Conservation (phyloP, 768 basidiomycete species). For the Lactifluus volemus region DNA sequence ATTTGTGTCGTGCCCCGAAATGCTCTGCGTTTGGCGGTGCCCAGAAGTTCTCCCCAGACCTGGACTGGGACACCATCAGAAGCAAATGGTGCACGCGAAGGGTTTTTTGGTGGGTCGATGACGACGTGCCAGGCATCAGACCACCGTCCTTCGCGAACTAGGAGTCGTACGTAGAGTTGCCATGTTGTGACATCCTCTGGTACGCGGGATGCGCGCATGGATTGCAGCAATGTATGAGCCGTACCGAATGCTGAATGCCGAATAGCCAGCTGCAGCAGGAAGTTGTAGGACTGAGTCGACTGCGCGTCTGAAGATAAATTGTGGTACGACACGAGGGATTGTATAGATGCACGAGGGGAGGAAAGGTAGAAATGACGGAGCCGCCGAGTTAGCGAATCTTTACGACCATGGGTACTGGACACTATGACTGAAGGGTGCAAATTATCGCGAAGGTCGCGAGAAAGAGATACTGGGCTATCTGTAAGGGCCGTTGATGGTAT, state of each 20-base stretch:
- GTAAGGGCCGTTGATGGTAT: background rate
- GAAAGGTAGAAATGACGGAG: constrained; percentile 15
- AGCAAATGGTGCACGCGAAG: background rate
- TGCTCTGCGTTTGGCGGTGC: constrained; percentile 32
- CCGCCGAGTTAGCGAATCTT: background rate
- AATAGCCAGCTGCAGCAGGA: constrained; percentile 40
- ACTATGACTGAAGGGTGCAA: background rate
- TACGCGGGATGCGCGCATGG: constrained; percentile 39
- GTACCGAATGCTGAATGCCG: constrained; percentile 41
- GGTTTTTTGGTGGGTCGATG: background rate
- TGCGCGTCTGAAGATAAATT: constrained; percentile 26
- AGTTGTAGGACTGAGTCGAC: constrained; percentile 36
- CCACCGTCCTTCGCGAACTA: constrained; percentile 51
- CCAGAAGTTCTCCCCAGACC: constrained; percentile 58
- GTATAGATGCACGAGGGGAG: constrained; percentile 24
- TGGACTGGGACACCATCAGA: constrained; percentile 28
- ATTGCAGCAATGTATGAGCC: constrained; percentile 35
- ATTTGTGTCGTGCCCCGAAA: constrained; percentile 19
- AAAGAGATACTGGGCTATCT: background rate
- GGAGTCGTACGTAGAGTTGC: constrained; percentile 47
- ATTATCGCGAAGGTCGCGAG: background rate
- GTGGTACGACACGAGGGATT: constrained; percentile 45
- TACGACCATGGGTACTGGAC: background rate
- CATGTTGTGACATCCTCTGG: constrained; percentile 44
- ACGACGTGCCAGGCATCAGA: constrained; percentile 40